phyloP scores from a whole-genome alignment of 176 grass and related monocot species.

The Carex pumila region DNA sequence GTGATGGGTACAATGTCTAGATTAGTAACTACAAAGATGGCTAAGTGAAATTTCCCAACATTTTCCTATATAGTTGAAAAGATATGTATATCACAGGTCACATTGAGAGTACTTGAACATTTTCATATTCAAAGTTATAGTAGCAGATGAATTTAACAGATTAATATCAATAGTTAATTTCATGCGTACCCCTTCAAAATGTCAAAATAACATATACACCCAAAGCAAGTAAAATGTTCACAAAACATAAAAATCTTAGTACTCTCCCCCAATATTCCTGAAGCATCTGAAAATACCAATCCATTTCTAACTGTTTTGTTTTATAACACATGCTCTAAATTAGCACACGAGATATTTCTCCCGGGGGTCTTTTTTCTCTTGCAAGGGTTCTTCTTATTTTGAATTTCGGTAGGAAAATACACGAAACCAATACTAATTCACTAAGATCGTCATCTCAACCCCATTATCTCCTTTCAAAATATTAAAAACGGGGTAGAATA shows the following conservation, averaged over 20 bases:
- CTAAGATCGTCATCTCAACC: not conserved
- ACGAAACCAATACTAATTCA: not conserved
- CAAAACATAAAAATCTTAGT: not conserved
- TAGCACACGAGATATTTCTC: not conserved
- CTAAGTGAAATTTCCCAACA: not conserved
- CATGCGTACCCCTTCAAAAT: not conserved
- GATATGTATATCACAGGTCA: not conserved
- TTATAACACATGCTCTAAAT: not conserved
- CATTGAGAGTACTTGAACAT: not conserved
- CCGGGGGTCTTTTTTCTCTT: not conserved
- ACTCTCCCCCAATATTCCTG: not conserved
- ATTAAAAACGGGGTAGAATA: not conserved
- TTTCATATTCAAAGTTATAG: not conserved
- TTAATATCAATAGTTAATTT: not conserved
- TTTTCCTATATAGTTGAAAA: not conserved
- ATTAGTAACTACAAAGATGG: not conserved
- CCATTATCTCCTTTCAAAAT: not conserved
- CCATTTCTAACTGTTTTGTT: not conserved
- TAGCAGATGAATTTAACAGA: not conserved
- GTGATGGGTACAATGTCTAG: not conserved
- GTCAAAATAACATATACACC: not conserved
- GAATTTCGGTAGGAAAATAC: not conserved
- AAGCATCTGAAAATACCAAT: not conserved
- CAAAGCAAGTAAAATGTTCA: not conserved
- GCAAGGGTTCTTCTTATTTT: not conserved